Conservation (phyloP, 306 rosid genomes). For the Neltuma alba region DNA sequence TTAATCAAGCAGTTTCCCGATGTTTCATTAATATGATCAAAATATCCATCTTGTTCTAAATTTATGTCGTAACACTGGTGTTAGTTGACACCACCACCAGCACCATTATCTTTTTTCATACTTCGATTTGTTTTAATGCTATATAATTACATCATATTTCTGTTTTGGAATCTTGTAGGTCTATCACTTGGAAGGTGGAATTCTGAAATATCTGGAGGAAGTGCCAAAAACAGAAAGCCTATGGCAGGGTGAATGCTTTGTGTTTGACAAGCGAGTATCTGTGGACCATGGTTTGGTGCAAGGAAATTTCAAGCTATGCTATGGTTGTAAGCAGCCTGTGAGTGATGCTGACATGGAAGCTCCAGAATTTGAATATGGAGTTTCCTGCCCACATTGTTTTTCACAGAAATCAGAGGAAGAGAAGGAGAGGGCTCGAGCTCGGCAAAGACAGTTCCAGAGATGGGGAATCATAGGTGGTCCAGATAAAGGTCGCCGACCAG, state of each 20-base stretch:
- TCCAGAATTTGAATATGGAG: slow-evolving; percentile 77
- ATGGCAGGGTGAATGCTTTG: slow-evolving; percentile 98
- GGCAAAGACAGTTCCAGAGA: slow-evolving; percentile 83
- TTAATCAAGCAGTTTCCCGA: background rate
- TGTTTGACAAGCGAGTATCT: slow-evolving; percentile 89
- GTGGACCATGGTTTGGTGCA: slow-evolving; percentile 87
- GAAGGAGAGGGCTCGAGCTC: slow-evolving; percentile 93
- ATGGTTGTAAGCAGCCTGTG: slow-evolving; percentile 94
- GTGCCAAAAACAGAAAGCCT: slow-evolving; percentile 78
- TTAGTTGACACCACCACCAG: background rate
- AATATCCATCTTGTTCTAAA: background rate
- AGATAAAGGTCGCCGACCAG: slow-evolving; percentile 68
- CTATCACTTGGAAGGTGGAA: slow-evolving; percentile 97
- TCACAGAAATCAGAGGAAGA: slow-evolving; percentile 77
- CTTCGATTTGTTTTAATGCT: background rate
- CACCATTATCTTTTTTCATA: background rate
- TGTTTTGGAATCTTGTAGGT: slow-evolving; percentile 48
- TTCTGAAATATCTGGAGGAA: slow-evolving; percentile 91
- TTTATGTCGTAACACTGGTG: background rate
- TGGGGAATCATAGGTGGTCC: slow-evolving; percentile 98
- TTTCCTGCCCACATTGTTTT: slow-evolving; percentile 81
- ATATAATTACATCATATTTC: slow-evolving; percentile 18
- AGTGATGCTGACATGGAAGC: slow-evolving; percentile 90
- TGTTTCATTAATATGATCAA: background rate
- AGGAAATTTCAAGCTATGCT: slow-evolving; percentile 92